phyloP scores from a whole-genome alignment of 1,284 basidiomycete species.

The Ustanciosporium gigantosporum region DNA sequence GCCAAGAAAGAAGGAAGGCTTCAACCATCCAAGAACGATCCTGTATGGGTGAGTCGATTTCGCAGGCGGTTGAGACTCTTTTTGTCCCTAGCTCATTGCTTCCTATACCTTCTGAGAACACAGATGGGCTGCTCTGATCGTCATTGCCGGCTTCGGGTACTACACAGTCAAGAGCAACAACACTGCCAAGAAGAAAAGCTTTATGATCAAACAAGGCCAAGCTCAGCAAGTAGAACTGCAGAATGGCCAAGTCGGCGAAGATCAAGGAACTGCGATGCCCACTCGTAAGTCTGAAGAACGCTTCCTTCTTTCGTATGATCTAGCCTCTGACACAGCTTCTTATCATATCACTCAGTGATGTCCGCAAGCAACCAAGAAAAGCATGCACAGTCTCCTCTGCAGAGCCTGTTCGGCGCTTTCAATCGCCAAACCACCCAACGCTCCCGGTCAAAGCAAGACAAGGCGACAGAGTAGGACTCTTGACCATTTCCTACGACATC shows the following conservation, averaged over 20 bases:
- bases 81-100: not conserved
- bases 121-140: slow-evolving; percentile 29
- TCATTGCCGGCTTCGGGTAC: slow-evolving; percentile 37
- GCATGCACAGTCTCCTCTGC: slow-evolving; percentile 28
- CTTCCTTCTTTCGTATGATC: not conserved
- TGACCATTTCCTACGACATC: no score
- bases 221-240: slow-evolving; percentile 4
- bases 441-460: slow-evolving; percentile 1
- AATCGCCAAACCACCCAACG: slow-evolving; percentile 35
- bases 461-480: not conserved
- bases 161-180: slow-evolving; percentile 38
- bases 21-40: slow-evolving; percentile 33
- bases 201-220: slow-evolving; percentile 39
- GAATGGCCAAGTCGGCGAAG: slow-evolving; percentile 1
- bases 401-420: slow-evolving; percentile 25
- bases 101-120: no score
- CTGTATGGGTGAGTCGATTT: slow-evolving; percentile 29
- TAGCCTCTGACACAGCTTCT: no score
- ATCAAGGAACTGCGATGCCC: slow-evolving; percentile 1
- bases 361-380: slow-evolving; percentile 25
- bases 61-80: not conserved
- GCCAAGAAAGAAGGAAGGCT: slow-evolving; percentile 11
- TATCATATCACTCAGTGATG: slow-evolving; percentile 29
- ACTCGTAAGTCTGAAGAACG: slow-evolving; percentile 14
- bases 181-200: slow-evolving; percentile 36